Base-by-base conservation (phyloP, 2,329 filamentous ascomycete species). In the Huntiella decipiens region DNA sequence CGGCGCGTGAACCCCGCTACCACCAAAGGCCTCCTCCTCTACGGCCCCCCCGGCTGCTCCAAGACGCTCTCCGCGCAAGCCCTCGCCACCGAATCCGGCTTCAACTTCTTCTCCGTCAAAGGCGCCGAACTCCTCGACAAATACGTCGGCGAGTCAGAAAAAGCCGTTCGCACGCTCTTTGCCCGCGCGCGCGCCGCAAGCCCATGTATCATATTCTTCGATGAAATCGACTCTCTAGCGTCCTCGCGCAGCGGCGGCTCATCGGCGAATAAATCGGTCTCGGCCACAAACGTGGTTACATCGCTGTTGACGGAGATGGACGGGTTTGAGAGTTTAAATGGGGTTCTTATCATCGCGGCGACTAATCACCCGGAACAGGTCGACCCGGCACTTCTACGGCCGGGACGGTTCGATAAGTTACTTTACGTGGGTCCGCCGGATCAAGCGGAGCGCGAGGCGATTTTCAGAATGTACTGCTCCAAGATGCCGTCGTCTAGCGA, bases 81-180 rank as follows among this genome's bases (percentile, higher is more conserved):
- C 22, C 74, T 93, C 54, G 88, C 88, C 12, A 93, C 85, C 5
- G 86, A 92, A 59, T 84, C 83, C 28, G 81, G 82, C 3, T 79
- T 92, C 61, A 95, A 95, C 60, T 95, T 95, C 66, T 79, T 95
- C 57, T 81, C 86, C 6, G 83, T 96, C 53, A 94, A 95, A 63
- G 88, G 86, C 19, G 85, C 85, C 33, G 88, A 95, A 61, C 73
- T 95, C 10, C 77, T 94, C 50, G 92, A 86, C 63, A 94, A 93
- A 83, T 96, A 95, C 61, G 87, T 96, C 13, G 88, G 88, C 51
- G 88, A 96, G 60, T 88, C 86, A 2, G 88, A 96, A 63, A 76
- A 85, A 8, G 79, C 81, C 5, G 73, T 95, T 37, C 77, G 88
- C 34, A 81, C 85, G 46, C 74, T 95, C 1, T 95, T 96, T 58